Evolutionary conservation across 179 eudicot species (phyloP), one percentile per base, ranked within the genome.

Genomic region (Beta macrorhiza): DNA sequence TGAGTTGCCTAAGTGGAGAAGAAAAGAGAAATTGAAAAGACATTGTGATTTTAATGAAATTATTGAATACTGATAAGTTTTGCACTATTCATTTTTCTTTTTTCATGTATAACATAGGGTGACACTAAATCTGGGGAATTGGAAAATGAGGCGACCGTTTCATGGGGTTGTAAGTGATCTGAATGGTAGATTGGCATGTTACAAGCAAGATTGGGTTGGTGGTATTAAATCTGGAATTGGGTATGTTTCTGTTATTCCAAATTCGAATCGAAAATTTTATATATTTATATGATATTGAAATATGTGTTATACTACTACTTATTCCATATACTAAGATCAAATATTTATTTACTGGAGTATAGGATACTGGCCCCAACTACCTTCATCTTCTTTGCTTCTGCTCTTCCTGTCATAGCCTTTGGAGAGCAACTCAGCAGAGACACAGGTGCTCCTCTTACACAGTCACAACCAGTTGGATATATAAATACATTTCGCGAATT

Each of bases 211-310:
- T 82, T 93, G 97, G 97, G 72, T 82, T 59, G 83, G 77, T 72
- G 97, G 95, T 4, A 51, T 91, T 61, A 86, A 87, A 71, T 89
- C 97, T 2, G 97, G 97, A 75, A 8, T 88, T 14, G 90, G 95
- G 97, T 93, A 89, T 25, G 20, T 2, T 55, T 79, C 32, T 42
- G 1, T 53, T 29, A 5, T 12, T 57, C 52, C 15, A 32, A 7
- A 25, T 74, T 15, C 22, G 17, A 74, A 55, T 10, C 29, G 49
- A 57, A 17, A 5, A 47, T 47, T 47, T 47, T 47, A 5, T 57
- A 25, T 2, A 17, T 70, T 45, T 7, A 3, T 2, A 29, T 12
- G 8, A 17, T 56, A 49, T 0, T 57, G 17, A 6, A 29, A 29
- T 29, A 29, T 29, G 32, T 29, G 32, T 29, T 29, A 29, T 29